Evolutionary conservation across 2,329 filamentous ascomycete genomes (phyloP), one percentile per base, ranked within the genome.

Genomic region (Colletotrichum ledebouriae): DNA sequence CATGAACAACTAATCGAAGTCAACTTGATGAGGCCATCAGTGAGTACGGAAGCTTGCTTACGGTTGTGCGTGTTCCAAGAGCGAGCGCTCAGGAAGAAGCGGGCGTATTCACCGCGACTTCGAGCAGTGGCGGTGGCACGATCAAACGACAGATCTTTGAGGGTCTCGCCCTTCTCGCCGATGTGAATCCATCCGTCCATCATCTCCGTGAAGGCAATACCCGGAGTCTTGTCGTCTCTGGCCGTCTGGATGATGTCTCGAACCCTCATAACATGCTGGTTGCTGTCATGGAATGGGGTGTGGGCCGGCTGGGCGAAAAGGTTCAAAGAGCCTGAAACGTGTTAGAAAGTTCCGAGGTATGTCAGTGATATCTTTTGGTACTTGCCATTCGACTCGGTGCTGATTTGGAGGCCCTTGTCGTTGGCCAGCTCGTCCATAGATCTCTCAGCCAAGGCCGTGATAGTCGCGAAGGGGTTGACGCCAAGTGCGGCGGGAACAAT

Each of bases 381-480:
- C 55, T 39, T 34, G 67, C 67, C 58, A 17, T 70, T 73, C 63
- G 33, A 34, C 12, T 39, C 33, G 1, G 33, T 17, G 3, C 52
- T 55, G 17, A 55, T 55, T 10, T 25, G 22, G 9, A 39, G 37
- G 17, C 20, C 29, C 1, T 12, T 17, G 1, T 79, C 77, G 49
- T 77, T 69, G 1, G 83, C 81, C 53, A 85, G 85, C 6, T 82
- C 74, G 58, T 87, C 85, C 4, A 91, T 83, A 0, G 86, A 86
- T 12, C 90, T 82, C 76, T 92, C 90, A 0, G 90, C 89, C 22
- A 92, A 82, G 2, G 90, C 90, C 0, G 89, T 86, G 70, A 92
- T 92, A 1, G 90, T 92, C 1, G 90, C 90, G 59, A 91, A 85
- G 0, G 90, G 90, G 72, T 92, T 92, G 2, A 89, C 87, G 9